phyloP scores from a whole-genome alignment of 1,284 basidiomycete species.

The Mrakiaceae sp. region DNA sequence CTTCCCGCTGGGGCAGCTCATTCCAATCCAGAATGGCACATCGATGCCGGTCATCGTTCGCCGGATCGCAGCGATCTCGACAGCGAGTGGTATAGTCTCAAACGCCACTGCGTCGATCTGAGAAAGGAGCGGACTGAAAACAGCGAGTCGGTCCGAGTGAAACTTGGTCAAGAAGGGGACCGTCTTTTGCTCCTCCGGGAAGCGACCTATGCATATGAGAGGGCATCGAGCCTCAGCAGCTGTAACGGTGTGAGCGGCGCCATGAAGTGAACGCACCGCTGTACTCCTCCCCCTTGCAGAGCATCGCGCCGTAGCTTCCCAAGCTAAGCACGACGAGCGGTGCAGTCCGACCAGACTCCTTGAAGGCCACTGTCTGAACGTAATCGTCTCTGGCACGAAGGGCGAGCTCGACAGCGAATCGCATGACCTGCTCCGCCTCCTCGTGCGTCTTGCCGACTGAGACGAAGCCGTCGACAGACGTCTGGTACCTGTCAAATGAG shows the following conservation, averaged over 20 bases:
- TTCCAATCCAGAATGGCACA: conserved; percentile 13
- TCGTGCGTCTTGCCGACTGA: conserved; percentile 42
- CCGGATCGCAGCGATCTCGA: conserved; percentile 56
- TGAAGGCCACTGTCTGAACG: conserved; percentile 23
- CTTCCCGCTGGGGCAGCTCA: conserved; percentile 10
- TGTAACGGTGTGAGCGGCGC: background rate
- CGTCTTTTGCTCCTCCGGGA: conserved; percentile 16
- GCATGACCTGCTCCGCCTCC: conserved; percentile 44
- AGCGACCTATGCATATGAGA: conserved; percentile 12
- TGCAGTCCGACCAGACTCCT: conserved; percentile 48
- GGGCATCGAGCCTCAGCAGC: background rate
- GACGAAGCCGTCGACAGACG: conserved; percentile 46
- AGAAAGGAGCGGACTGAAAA: conserved; percentile 34
- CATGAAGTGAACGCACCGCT: background rate
- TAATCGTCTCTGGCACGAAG: conserved; percentile 38
- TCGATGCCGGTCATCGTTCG: conserved; percentile 40
- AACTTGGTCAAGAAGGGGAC: conserved; percentile 48
- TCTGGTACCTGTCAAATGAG: conserved; percentile 47
- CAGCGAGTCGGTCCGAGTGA: conserved; percentile 52
- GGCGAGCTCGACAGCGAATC: conserved; percentile 46
- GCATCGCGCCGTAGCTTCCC: conserved; percentile 60
- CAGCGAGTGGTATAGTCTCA: conserved; percentile 60
- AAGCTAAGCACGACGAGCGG: conserved; percentile 52
- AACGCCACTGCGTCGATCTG: conserved; percentile 58
- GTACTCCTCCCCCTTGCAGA: conserved; percentile 53